Percentiles rank a stretch among this genome's conserved stretches.
These are phyloP conservation scores for Aspergillus fijiensis DNA, from an alignment of 2,329 filamentous ascomycete species.

Conservation along the genomic window DNA sequence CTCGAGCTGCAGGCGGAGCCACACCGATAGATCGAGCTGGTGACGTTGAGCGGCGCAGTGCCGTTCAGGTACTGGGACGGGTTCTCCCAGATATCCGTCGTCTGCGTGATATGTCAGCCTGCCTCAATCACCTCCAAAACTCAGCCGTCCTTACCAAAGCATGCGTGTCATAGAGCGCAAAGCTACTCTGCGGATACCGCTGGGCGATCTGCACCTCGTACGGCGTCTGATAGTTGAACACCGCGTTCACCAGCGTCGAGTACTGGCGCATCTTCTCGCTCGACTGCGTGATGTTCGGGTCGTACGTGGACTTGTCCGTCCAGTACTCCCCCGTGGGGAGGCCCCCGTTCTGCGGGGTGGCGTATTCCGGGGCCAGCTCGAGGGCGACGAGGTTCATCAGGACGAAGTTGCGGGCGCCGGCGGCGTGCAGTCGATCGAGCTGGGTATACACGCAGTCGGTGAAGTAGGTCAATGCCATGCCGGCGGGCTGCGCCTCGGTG, in stretches of 20 bases:
- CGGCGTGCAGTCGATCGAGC: constrained; percentile 62
- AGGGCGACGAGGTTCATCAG: constrained; percentile 69
- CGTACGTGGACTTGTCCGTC: constrained; percentile 40
- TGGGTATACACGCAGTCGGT: constrained; percentile 66
- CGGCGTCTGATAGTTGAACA: constrained; percentile 54
- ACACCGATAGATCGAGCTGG: constrained; percentile 60
- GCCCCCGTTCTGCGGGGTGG: constrained; percentile 48
- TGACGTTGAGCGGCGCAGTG: constrained; percentile 61
- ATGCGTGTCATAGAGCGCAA: constrained; percentile 69
- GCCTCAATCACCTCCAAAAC: neutral
- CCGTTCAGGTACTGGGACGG: constrained; percentile 63
- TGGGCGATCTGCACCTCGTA: constrained; percentile 45
- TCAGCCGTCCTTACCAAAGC: constrained; percentile 46
- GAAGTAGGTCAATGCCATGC: constrained; percentile 64
- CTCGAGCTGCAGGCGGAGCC: constrained; percentile 27
- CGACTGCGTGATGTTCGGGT: constrained; percentile 51
- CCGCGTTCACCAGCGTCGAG: constrained; percentile 51
- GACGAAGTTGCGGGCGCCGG: constrained; percentile 69
- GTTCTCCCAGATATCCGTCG: constrained; percentile 61
- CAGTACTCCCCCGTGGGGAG: constrained; percentile 48
- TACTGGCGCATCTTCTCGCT: constrained; percentile 54
- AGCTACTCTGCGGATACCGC: constrained; percentile 54
- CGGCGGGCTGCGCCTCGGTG: constrained; percentile 60
- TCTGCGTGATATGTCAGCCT: constrained; percentile 6
- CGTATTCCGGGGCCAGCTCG: constrained; percentile 67